Evolutionary conservation across 2,329 filamentous ascomycete species (phyloP), one percentile per base, ranked within the genome.

Genomic region (Microascus cirrosus): DNA sequence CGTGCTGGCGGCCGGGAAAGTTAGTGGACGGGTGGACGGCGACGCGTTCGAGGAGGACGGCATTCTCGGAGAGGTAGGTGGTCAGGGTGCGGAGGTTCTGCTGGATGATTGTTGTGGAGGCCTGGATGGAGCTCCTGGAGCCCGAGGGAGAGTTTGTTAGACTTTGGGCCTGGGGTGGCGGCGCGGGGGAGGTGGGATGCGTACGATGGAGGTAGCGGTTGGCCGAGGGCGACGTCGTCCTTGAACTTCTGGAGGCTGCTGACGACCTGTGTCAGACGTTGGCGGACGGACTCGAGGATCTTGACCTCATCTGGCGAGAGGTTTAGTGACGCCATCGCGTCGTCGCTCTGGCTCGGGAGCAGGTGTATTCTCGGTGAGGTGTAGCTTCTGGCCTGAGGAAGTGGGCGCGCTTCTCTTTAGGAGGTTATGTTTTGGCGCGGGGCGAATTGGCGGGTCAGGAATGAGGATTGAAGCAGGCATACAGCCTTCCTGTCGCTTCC

Each of bases 21-120:
- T 85, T 84, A 2, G 89, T 87, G 13, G 85, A 83, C 0, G 90
- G 90, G 67, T 89, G 90, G 24, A 89, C 81, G 62, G 88, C 86
- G 56, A 90, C 78, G 58, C 83, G 82, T 59, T 78, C 79, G 61
- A 95, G 83, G 53, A 90, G 79, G 50, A 85, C 79, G 48, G 80
- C 74, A 65, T 92, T 81, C 57, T 85, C 80, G 61, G 77, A 77
- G 53, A 90, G 76, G 64, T 84, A 80, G 45, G 84, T 78, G 59
- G 85, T 81, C 60, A 93, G 77, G 25, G 81, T 82, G 61, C 79
- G 74, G 45, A 94, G 80, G 68, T 89, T 89, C 62, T 80, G 80
- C 62, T 86, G 84, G 56, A 91, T 80, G 67, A 91, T 89, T 62
- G 80, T 78, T 51, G 85, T 79, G 54, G 85, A 86, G n/a, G 83